These are phyloP conservation scores for Exophiala alcalophila DNA, from an alignment of 2,329 filamentous ascomycete species.

Conservation along the genomic window DNA sequence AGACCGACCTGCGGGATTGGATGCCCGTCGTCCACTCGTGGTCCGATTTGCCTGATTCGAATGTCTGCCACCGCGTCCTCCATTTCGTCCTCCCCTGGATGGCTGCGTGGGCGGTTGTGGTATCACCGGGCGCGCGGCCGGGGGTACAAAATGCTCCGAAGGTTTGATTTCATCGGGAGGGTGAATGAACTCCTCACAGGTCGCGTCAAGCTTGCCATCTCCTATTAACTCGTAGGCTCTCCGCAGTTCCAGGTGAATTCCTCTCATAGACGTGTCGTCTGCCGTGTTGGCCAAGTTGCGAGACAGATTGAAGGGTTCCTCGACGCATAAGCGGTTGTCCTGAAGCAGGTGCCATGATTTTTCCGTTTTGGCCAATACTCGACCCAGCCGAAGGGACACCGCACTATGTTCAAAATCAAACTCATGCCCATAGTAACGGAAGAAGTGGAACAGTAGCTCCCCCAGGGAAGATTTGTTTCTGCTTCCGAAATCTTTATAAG, in stretches of 20 bases:
- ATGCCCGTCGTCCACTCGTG: constrained; percentile 51
- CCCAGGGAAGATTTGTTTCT: constrained; percentile 80
- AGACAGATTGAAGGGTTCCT: constrained; percentile 89
- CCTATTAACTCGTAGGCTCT: constrained; percentile 81
- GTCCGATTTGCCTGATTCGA: constrained; percentile 48
- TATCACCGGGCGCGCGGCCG: constrained; percentile 56
- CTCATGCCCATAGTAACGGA: constrained; percentile 90
- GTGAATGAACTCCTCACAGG: constrained; percentile 83
- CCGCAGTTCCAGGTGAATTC: constrained; percentile 83
- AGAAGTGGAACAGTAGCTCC: constrained; percentile 90
- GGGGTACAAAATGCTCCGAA: constrained; percentile 35
- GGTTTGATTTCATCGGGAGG: constrained; percentile 57
- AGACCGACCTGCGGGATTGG: constrained; percentile 52
- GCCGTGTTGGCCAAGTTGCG: constrained; percentile 95
- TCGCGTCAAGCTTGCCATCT: constrained; percentile 73
- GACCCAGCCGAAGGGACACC: constrained; percentile 80
- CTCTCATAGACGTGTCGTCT: constrained; percentile 89
- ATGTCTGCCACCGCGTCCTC: constrained; percentile 50
- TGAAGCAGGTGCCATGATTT: constrained; percentile 81
- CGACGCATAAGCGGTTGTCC: constrained; percentile 86
- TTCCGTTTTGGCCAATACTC: constrained; percentile 72
- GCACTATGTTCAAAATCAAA: constrained; percentile 83
- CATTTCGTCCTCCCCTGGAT: constrained; percentile 50
- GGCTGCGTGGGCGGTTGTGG: constrained; percentile 39
- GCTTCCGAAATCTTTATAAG: constrained; percentile 68